Evolutionary conservation across 495 filamentous ascomycete species (phyloP).

Genomic region (Aspergillus bridgeri): DNA sequence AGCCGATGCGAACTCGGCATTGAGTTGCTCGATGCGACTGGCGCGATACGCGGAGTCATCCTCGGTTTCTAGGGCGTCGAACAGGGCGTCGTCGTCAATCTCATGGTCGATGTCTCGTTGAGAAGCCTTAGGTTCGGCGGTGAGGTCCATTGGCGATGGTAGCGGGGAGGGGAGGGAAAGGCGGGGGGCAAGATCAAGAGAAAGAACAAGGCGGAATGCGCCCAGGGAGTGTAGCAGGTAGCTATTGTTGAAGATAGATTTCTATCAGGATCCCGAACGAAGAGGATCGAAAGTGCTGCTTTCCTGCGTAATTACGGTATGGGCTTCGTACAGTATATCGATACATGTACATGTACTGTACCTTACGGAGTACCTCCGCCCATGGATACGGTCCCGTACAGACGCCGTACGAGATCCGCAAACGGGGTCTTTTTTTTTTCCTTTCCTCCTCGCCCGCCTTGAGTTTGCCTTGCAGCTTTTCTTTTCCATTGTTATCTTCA

Average conservation of each 20-base stretch:
- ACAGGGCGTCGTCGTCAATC: slow-evolving; percentile 69
- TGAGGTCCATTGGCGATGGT: not conserved
- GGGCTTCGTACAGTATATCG: not conserved
- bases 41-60: slow-evolving; percentile 63
- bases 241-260: too few species aligned
- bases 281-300: too few species aligned
- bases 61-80: slow-evolving; percentile 65
- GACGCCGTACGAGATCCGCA: too few species aligned
- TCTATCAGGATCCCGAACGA: too few species aligned
- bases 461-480: too few species aligned
- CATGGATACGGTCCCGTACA: not conserved
- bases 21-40: slow-evolving; percentile 67
- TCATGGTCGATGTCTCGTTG: slow-evolving; percentile 29
- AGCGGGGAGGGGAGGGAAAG: not conserved
- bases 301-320: too few species aligned
- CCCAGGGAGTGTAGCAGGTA: too few species aligned
- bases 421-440: slow-evolving; percentile 5
- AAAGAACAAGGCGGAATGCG: not conserved
- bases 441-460: not conserved
- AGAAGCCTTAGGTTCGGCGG: slow-evolving; percentile 2
- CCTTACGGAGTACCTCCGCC: too few species aligned
- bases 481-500: slow-evolving; percentile 5
- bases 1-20: slow-evolving; percentile 54
- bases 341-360: not conserved
- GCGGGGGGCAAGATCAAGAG: not conserved